These are phyloP conservation scores for Phaeomoniella chlamydospora DNA, from an alignment of 2,329 filamentous ascomycete genomes.

Conservation along the genomic window DNA sequence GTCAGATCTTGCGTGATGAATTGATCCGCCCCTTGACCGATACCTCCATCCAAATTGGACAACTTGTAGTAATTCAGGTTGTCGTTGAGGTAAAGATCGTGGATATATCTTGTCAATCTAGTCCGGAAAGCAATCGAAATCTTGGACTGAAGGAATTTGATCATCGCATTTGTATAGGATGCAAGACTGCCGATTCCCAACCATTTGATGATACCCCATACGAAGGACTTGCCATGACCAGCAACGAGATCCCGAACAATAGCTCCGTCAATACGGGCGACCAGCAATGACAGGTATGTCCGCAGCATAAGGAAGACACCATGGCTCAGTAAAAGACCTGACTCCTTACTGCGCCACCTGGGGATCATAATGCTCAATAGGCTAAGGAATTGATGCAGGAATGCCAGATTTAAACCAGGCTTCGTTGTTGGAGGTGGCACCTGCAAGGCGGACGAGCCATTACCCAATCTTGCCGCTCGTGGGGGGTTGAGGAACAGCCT, in stretches of 20 bases:
- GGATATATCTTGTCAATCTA: constrained; percentile 85
- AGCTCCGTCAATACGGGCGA: constrained; percentile 85
- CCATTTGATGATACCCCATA: constrained; percentile 88
- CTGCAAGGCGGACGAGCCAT: constrained; percentile 44
- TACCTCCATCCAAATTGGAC: constrained; percentile 79
- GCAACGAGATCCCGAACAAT: constrained; percentile 95
- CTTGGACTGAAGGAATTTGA: constrained; percentile 95
- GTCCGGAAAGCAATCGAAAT: constrained; percentile 97
- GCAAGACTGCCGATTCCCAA: constrained; percentile 84
- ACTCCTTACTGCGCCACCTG: constrained; percentile 89
- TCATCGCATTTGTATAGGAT: constrained; percentile 97
- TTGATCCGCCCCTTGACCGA: constrained; percentile 85
- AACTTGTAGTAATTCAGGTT: constrained; percentile 95
- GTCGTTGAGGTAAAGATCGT: constrained; percentile 89
- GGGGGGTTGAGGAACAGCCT: constrained; percentile 86
- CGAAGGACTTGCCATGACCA: constrained; percentile 75
- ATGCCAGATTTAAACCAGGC: constrained; percentile 86
- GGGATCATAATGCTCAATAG: constrained; percentile 97
- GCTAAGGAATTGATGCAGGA: constrained; percentile 91
- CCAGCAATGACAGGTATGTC: constrained; percentile 86
- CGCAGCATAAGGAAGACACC: constrained; percentile 77
- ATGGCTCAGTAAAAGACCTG: constrained; percentile 76
- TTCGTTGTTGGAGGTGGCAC: constrained; percentile 85
- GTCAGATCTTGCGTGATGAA: constrained; percentile 97
- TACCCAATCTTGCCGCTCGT: constrained; percentile 60